These are phyloP conservation scores for Salvia splendens DNA, from an alignment of 257 asterid genomes.

Conservation along the genomic window DNA sequence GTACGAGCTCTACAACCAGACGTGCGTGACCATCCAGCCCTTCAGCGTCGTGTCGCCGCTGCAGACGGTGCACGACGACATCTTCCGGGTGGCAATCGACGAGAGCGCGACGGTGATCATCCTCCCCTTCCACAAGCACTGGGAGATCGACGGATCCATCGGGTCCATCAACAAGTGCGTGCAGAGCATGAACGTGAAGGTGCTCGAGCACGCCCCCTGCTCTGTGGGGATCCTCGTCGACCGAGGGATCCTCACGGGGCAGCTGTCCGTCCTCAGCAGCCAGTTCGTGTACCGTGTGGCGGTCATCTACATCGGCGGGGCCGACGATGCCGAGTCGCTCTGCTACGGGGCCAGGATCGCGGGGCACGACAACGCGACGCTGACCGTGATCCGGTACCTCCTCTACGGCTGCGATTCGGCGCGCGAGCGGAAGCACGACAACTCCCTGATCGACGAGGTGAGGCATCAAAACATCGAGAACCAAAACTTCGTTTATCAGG, in stretches of 20 bases:
- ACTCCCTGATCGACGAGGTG: conserved; percentile 56
- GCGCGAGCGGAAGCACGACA: conserved; percentile 62
- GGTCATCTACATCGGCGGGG: conserved; percentile 68
- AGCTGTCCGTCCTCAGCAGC: conserved; percentile 45
- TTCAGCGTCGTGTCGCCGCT: conserved; percentile 55
- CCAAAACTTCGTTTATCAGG: conserved; percentile 57
- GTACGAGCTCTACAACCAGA: conserved; percentile 56
- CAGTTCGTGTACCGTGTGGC: conserved; percentile 55
- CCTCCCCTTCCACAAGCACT: conserved; percentile 74
- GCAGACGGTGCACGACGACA: conserved; percentile 63
- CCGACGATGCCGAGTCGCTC: conserved; percentile 78
- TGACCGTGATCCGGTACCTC: conserved; percentile 64
- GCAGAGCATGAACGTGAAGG: conserved; percentile 57
- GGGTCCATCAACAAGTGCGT: conserved; percentile 48
- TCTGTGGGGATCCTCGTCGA: conserved; percentile 71
- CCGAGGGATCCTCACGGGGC: conserved; percentile 52
- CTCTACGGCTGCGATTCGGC: conserved; percentile 61
- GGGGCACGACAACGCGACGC: conserved; percentile 48
- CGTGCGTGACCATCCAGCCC: conserved; percentile 54
- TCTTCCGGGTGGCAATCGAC: conserved; percentile 55
- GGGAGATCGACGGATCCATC: conserved; percentile 79
- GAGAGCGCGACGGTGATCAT: conserved; percentile 56
- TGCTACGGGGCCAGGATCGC: conserved; percentile 68
- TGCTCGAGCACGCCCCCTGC: conserved; percentile 66
- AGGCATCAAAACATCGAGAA: conserved; percentile 56